A percentile compares a stretch with the other conserved stretches of the same genome.
Evolutionary conservation across 768 basidiomycete species (phyloP).

Genomic region (Hygrophoropsis aurantiaca): DNA sequence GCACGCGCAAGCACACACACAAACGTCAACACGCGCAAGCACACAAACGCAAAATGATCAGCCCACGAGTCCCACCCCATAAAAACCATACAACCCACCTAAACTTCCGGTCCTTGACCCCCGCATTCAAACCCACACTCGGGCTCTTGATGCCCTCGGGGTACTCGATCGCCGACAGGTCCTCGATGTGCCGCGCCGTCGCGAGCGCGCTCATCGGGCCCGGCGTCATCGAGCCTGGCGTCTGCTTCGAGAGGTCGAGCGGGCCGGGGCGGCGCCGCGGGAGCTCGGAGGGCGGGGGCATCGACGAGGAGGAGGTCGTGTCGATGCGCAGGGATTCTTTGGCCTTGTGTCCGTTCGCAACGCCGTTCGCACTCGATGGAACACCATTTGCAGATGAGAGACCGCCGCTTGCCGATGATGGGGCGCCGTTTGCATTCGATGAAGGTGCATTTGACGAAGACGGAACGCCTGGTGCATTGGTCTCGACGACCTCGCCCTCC

Average conservation of each 20-base stretch:
- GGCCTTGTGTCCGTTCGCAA: too few species aligned
- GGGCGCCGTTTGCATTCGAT: too few species aligned
- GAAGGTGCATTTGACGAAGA: too few species aligned
- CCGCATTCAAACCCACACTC: conserved; percentile 77
- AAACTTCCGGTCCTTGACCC: conserved; percentile 86
- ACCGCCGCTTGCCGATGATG: too few species aligned
- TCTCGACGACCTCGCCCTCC: conserved; percentile 35
- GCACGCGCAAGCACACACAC: background rate
- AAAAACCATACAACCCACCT: conserved; percentile 53
- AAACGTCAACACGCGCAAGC: conserved; percentile 1
- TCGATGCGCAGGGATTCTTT: conserved; percentile 68
- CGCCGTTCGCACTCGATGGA: too few species aligned
- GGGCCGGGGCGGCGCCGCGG: conserved; percentile 61
- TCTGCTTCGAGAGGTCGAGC: conserved; percentile 62
- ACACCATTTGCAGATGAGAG: too few species aligned
- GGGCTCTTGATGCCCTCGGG: conserved; percentile 85
- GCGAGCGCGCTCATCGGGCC: conserved; percentile 59
- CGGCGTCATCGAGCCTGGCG: conserved; percentile 9
- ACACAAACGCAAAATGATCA: too few species aligned
- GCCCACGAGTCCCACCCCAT: too few species aligned
- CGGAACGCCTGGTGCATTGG: too few species aligned
- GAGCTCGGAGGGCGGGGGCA: conserved; percentile 40
- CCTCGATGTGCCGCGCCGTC: conserved; percentile 83
- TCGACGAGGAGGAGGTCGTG: conserved; percentile 50
- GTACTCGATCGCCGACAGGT: conserved; percentile 75